Base-by-base conservation (phyloP, 768 basidiomycete species). In the Xerocomellus dryophilus region DNA sequence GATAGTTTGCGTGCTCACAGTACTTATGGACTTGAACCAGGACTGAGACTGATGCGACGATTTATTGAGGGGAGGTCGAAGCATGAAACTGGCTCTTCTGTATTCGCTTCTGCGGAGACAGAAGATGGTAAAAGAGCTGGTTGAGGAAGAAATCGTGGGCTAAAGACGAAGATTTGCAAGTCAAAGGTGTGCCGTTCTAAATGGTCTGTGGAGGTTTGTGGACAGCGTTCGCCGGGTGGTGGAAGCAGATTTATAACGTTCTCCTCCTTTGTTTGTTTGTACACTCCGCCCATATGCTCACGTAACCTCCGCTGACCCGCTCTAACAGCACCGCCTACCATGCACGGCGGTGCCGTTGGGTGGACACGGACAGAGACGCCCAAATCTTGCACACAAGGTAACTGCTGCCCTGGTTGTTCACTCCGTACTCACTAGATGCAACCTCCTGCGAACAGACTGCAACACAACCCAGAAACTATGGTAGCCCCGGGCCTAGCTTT, bases 11-110 rank as follows among this genome's bases (percentile, higher is more conserved):
- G 32, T 25, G 61, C 81, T 69, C 54, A 84, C 83, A 73, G 77
- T 75, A 78, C 77, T 77, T 73, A 75, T 73, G 66, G 68, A 78
- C 61, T 78, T 71, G 75, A 73, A 75, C 67, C 74, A 71, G 68
- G 78, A 80, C 61, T 73, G 72, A 75, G 74, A 80, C 76, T 81
- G 84, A 75, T 82, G 78, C 78, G 81, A 81, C 72, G 79, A 74
- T 76, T 81, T 83, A 82, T 74, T 78, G 77, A 84, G 82, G 80
- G 83, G 84, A 83, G 86, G 86, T 81, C 86, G 88, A 90, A 89
- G 88, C 89, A 92, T 92, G 89, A 90, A 92, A 70, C 61, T 61
- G 45, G 58, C 50, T 70, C 69, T 71, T 68, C 68, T 70, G 66
- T 62, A 54, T 66, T 65, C 61, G 67, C 65, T 56, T 60, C 56